phyloP scores from a whole-genome alignment of 2,329 filamentous ascomycete species.

The Fusarium setosum region DNA sequence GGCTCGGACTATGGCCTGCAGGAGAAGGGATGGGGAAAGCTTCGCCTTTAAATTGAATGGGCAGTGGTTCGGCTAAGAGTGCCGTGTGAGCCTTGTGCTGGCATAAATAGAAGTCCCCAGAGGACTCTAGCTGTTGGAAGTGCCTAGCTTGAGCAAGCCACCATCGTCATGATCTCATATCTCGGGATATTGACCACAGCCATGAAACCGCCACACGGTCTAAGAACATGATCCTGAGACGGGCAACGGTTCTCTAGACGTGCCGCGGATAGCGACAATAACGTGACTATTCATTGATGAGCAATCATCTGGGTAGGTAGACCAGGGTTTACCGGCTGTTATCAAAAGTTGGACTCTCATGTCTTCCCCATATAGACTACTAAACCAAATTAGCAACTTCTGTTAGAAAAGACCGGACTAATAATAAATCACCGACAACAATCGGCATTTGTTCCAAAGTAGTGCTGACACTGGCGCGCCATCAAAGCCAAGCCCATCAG shows the following conservation, averaged over 20 bases:
- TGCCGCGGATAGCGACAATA: no score
- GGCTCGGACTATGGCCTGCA: neutral
- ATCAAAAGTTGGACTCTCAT: no score
- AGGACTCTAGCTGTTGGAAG: no score
- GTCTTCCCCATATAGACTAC: neutral
- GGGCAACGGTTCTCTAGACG: no score
- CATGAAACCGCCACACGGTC: no score
- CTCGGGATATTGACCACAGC: no score
- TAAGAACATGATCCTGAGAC: no score
- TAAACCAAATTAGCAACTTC: neutral
- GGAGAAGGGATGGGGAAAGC: neutral
- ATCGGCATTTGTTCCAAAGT: neutral
- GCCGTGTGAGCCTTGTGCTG: neutral
- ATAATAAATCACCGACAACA: neutral
- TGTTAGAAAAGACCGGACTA: neutral
- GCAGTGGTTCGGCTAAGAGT: neutral
- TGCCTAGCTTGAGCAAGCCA: no score
- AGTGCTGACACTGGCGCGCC: neutral
- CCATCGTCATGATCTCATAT: neutral
- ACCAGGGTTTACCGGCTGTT: no score
- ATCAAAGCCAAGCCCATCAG: neutral
- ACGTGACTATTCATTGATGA: neutral
- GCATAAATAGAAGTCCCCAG: no score
- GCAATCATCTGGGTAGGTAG: no score
- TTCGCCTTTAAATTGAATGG: neutral